Conservation (phyloP, 345 rosid genomes). For the Populus simonii region DNA sequence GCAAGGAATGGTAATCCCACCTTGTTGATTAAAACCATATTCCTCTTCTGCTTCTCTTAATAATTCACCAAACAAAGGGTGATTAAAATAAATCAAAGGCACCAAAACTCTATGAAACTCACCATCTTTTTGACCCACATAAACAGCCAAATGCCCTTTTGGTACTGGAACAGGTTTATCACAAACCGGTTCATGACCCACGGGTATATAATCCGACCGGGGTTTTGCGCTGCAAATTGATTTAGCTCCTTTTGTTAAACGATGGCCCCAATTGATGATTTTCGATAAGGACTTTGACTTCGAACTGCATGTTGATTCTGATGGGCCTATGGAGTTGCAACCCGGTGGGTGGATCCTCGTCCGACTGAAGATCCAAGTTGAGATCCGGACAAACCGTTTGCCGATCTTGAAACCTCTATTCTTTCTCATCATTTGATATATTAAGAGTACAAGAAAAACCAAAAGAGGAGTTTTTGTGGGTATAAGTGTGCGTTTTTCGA, state of each 20-base stretch:
- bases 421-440: constrained; percentile 37
- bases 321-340: constrained; percentile 24
- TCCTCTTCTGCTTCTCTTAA: constrained; percentile 72
- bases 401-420: constrained; percentile 64
- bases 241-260: constrained; percentile 50
- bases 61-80: constrained; percentile 81
- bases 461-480: not conserved
- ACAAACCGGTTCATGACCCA: constrained; percentile 27
- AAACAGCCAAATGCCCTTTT: constrained; percentile 73
- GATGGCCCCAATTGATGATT: constrained; percentile 60
- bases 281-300: constrained; percentile 45
- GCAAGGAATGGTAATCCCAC: constrained; percentile 91
- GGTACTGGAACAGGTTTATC: constrained; percentile 48
- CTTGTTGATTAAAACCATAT: constrained; percentile 75
- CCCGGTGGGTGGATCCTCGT: constrained; percentile 25
- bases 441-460: not conserved
- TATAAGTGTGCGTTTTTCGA: not conserved
- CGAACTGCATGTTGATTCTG: constrained; percentile 15
- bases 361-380: constrained; percentile 48
- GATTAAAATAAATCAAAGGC: constrained; percentile 86
- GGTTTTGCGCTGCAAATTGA: constrained; percentile 30
- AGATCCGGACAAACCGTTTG: constrained; percentile 45
- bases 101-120: constrained; percentile 72
- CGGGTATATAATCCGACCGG: constrained; percentile 39
- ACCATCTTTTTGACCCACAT: constrained; percentile 73